These are phyloP conservation scores for Xylaria sp. DNA, from an alignment of 2,329 filamentous ascomycete genomes.

Conservation along the genomic window DNA sequence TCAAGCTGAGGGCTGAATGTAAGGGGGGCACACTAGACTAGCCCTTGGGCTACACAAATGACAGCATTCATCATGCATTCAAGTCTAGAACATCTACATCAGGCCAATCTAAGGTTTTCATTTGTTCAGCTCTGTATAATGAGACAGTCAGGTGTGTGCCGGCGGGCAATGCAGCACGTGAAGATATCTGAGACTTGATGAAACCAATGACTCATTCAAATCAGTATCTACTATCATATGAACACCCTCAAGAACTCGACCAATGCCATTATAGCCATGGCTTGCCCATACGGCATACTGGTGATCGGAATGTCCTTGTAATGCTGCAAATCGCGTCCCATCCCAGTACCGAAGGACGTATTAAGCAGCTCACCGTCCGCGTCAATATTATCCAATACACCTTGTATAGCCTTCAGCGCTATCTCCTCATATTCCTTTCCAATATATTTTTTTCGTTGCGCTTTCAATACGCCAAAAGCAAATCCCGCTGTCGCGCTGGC, in stretches of 20 bases:
- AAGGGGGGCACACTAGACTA: too few species aligned
- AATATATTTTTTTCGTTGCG: slow-evolving; percentile 72
- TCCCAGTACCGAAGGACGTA: slow-evolving; percentile 79
- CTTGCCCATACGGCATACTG: slow-evolving; percentile 84
- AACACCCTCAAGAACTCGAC: slow-evolving; percentile 73
- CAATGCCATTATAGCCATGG: slow-evolving; percentile 83
- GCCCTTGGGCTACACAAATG: too few species aligned
- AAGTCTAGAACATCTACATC: too few species aligned
- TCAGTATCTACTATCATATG: slow-evolving; percentile 35
- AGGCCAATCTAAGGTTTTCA: background rate
- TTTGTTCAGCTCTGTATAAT: background rate
- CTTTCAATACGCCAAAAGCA: slow-evolving; percentile 80
- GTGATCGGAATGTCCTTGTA: slow-evolving; percentile 79
- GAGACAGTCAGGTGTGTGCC: too few species aligned
- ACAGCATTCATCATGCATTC: too few species aligned
- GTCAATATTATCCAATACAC: slow-evolving; percentile 70
- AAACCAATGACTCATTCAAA: background rate
- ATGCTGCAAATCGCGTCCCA: slow-evolving; percentile 75
- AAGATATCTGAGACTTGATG: background rate
- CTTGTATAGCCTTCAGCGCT: slow-evolving; percentile 69
- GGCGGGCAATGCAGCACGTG: background rate
- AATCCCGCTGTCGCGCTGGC: slow-evolving; percentile 81
- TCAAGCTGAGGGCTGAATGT: too few species aligned
- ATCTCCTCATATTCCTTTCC: slow-evolving; percentile 63
- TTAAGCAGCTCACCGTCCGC: slow-evolving; percentile 72